A percentile compares a stretch with the other conserved stretches of the same genome.
Evolutionary conservation across 2,329 filamentous ascomycete species (phyloP).

Genomic region (Aphanocladium album): DNA sequence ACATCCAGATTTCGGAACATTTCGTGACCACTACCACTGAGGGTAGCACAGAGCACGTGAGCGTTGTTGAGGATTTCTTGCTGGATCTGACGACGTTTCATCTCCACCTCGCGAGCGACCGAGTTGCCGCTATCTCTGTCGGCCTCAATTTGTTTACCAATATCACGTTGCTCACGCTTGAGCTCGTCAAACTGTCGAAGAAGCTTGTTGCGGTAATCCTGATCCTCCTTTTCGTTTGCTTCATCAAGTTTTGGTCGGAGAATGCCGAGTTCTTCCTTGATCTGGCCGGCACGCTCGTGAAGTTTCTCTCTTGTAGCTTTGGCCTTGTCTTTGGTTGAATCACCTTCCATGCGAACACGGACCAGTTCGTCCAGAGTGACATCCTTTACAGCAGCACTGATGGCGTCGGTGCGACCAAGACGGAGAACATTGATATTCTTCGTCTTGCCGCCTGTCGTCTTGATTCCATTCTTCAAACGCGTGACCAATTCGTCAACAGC

Average conservation of each 20-base stretch:
- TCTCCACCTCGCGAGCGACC: conserved; percentile 75
- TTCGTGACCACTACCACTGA: conserved; percentile 93
- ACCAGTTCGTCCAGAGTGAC: conserved; percentile 93
- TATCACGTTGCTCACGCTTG: conserved; percentile 65
- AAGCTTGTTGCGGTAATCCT: conserved; percentile 46
- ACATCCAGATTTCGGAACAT: conserved; percentile 94
- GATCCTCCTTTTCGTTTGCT: conserved; percentile 52
- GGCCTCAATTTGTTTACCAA: conserved; percentile 80
- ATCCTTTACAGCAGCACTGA: conserved; percentile 82
- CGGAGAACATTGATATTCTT: conserved; percentile 84
- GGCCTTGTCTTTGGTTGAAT: conserved; percentile 53
- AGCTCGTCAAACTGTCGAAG: conserved; percentile 73
- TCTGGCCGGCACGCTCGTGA: conserved; percentile 59
- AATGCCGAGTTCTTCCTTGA: conserved; percentile 70
- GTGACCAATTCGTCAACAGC: conserved; percentile 95
- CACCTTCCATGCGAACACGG: conserved; percentile 61
- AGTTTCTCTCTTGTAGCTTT: conserved; percentile 53
- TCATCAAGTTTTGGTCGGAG: conserved; percentile 69
- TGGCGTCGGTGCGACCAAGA: conserved; percentile 83
- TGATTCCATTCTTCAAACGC: conserved; percentile 82
- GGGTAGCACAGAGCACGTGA: conserved; percentile 89
- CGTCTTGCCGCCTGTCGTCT: conserved; percentile 64
- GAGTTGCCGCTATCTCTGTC: conserved; percentile 82
- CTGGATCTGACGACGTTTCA: conserved; percentile 77
- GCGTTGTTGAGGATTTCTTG: conserved; percentile 87